Evolutionary conservation across 371 early-diverging fungal genomes (phyloP), one percentile per base, ranked within the genome.

Genomic region (Actinomortierella wolfii): DNA sequence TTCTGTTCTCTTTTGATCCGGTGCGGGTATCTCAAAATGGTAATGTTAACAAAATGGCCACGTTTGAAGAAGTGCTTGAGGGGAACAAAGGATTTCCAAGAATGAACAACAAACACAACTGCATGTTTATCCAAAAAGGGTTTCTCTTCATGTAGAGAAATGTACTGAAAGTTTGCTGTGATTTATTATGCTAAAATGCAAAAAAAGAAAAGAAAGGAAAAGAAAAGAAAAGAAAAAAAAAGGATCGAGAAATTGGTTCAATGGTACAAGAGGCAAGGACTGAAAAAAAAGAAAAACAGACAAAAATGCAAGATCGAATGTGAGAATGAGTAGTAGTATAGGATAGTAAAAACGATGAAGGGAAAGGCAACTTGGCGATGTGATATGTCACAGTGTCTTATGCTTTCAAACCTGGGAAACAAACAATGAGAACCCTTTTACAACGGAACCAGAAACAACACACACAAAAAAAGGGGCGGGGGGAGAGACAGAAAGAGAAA

Each of bases 201-300:
- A 23, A 29, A 26, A 25, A 28, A 34, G 6, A 50, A 14, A 24
- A 25, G 25, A 54, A 4, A 7, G n/a, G 20, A 46, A 46, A 5
- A 14, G 14, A 46, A 15, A 43, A 24, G 40, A 54, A 18, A 34
- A 8, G 20, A 52, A 15, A 3, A 24, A 40, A 52, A 40, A 52
- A 21, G 15, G 24, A 24, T 21, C n/a, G 23, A 34, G 48, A 26
- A 61, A 49, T 40, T 18, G 24, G n/a, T 41, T 56, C 56, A 47
- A 47, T 47, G 20, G 39, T 39, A 29, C 11, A 13, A 9, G 7
- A 11, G 29, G 18, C 42, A 17, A 14, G 21, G 44, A 23, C 21
- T 14, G 6, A 29, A 29, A 20, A 29, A 14, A 20, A 49, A 6
- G 14, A 51, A 18, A 44, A 8, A 18, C 50, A 24, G 14, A 59